Percentiles rank a stretch among this genome's conserved stretches.
Evolutionary conservation across 257 asterid species (phyloP).

Genomic region (Mitragyna speciosa): DNA sequence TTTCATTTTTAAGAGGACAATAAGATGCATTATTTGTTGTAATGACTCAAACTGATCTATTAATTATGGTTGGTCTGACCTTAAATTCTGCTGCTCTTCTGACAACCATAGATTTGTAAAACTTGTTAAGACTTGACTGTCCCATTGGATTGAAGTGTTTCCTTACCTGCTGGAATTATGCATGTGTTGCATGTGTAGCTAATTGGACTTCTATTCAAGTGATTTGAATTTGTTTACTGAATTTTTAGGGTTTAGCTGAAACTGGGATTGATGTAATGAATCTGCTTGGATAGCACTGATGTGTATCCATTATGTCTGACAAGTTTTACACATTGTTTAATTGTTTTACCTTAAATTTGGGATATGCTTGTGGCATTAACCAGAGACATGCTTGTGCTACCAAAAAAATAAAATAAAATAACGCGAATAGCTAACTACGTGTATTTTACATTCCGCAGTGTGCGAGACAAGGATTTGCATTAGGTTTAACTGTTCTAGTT

Average conservation of each 20-base stretch:
- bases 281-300: too few relatives aligned
- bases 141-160: background rate
- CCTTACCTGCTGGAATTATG: background rate
- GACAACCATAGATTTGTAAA: background rate
- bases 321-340: background rate
- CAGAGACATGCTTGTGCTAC: background rate
- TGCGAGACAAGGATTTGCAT: conserved; percentile 96
- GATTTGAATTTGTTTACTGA: background rate
- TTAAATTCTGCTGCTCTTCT: background rate
- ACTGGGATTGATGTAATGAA: background rate
- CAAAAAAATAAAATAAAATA: too few relatives aligned
- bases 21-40: background rate
- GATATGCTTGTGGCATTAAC: background rate
- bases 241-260: background rate
- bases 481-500: conserved; percentile 72
- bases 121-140: background rate
- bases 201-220: background rate
- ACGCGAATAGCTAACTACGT: background rate
- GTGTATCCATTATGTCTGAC: background rate
- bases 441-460: conserved; percentile 54
- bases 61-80: background rate
- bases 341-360: background rate
- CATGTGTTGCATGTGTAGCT: background rate
- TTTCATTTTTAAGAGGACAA: background rate
- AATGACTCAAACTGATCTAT: background rate